Base-by-base conservation (phyloP, 1,284 basidiomycete genomes). In the Pseudozyma hubeiensis region DNA sequence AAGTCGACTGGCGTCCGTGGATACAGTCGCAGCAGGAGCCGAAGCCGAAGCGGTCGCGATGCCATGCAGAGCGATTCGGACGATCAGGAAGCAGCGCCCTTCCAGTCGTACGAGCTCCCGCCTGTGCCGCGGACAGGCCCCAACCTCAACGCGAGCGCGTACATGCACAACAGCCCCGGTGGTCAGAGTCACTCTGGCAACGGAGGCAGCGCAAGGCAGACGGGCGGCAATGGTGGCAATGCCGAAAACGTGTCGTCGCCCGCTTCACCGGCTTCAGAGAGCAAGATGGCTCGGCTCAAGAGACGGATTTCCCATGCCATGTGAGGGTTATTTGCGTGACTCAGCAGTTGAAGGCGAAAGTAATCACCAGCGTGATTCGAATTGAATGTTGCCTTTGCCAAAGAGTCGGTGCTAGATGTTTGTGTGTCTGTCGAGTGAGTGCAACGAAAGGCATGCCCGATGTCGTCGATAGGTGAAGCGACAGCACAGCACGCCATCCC, bases 61-160 rank as follows among this genome's bases (percentile, higher is more conserved):
- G 13, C 57, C 13, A 31, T 43, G 11, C 60, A 52, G 16, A 62
- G 40, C 43, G 61, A 65, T 31, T 58, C 58, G 17, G 63, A 72
- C 13, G 62, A 62, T 9, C 56, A 57, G 31, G 68, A 62, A 53
- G 58, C 62, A 47, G 47, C 63, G 17, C 68, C 63, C 7, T 65
- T 57, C 40, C 57, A 66, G 40, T 24, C 58, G 11, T 56, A 60
- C 49, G 61, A 64, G 24, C 61, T 49, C 37, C 64, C 63, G 17
- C 53, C 60, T 3, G 43, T 54, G 16, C 64, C 61, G 2, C 58
- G 70, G 7, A 73, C 70, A 4, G 70, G 70, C 10, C 61, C 70
- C 17, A 73, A 74, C 17, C 61, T 74, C 34, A 74, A 64, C 37
- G 62, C 71, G 2, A 68, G 65, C 35, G 71, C 71, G 3, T 74